Conservation (phyloP, 2,329 filamentous ascomycete genomes). For the Endocalyx cinctus region DNA sequence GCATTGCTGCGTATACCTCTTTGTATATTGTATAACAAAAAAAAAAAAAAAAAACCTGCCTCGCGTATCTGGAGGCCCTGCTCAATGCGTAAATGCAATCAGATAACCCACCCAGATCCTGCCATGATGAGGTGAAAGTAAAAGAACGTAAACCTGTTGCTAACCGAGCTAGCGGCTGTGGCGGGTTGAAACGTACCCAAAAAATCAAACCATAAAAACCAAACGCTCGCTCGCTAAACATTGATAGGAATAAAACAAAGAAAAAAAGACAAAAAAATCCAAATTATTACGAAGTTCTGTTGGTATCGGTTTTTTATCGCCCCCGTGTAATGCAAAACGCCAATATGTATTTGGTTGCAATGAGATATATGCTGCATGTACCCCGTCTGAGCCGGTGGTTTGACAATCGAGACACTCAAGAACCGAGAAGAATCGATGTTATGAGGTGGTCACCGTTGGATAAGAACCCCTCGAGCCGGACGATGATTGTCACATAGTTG, state of each 20-base stretch:
- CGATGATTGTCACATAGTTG: conserved; percentile 76
- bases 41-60: conserved; percentile 36
- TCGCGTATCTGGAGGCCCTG: conserved; percentile 43
- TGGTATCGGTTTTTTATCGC: too few relatives aligned
- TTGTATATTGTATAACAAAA: conserved; percentile 35
- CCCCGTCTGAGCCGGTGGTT: conserved; percentile 15
- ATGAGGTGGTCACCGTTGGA: conserved; percentile 43
- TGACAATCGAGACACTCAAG: conserved; percentile 19
- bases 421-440: conserved; percentile 18
- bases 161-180: conserved; percentile 47
- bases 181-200: conserved; percentile 23
- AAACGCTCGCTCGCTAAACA: conserved; percentile 38
- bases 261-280: conserved; percentile 23
- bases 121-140: conserved; percentile 48
- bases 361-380: conserved; percentile 18
- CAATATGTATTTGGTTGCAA: conserved; percentile 20
- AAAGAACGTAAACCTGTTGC: conserved; percentile 30
- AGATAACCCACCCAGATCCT: conserved; percentile 48
- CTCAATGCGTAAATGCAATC: conserved; percentile 50
- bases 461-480: conserved; percentile 41
- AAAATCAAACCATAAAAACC: conserved; percentile 26
- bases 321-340: conserved; percentile 30
- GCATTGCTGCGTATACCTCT: conserved; percentile 64
- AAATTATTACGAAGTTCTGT: too few relatives aligned
- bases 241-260: conserved; percentile 21